These are phyloP conservation scores for Neonectria magnoliae DNA, from an alignment of 2,329 filamentous ascomycete genomes.

Conservation along the genomic window DNA sequence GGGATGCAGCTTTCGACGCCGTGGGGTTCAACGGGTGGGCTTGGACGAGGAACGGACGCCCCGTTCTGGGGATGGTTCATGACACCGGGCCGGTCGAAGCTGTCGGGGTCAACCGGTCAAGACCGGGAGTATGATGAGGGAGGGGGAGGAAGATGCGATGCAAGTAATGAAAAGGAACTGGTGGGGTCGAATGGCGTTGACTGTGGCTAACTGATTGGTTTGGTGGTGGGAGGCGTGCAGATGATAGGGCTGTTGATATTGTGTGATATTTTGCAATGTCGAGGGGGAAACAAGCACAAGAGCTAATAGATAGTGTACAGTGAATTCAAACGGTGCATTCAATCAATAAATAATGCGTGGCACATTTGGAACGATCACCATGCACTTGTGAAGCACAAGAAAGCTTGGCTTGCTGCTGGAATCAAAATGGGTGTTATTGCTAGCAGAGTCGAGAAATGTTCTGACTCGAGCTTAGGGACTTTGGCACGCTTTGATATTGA, in stretches of 20 bases:
- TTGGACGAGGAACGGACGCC: conserved; percentile 7
- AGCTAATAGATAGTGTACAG: neutral
- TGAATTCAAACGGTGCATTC: neutral
- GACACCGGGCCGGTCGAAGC: conserved; percentile 20
- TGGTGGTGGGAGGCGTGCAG: neutral
- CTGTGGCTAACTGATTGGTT: neutral
- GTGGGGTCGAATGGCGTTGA: neutral
- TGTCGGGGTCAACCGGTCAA: conserved; percentile 1
- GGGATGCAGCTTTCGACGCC: conserved; percentile 4
- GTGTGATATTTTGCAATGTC: neutral
- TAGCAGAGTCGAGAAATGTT: too few species aligned
- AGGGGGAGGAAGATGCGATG: neutral
- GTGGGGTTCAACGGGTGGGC: too few species aligned
- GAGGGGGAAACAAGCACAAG: neutral
- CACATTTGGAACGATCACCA: neutral
- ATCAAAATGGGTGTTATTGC: too few species aligned
- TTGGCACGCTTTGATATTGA: too few species aligned
- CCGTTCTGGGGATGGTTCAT: conserved; percentile 14
- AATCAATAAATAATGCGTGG: neutral
- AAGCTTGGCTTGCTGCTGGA: too few species aligned
- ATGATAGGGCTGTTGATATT: neutral
- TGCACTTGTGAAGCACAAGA: too few species aligned
- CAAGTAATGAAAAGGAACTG: neutral
- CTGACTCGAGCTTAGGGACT: too few species aligned
- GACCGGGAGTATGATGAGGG: conserved; percentile 8